Evolutionary conservation across 2,329 filamentous ascomycete genomes (phyloP).

Genomic region (Knufia fluminis): DNA sequence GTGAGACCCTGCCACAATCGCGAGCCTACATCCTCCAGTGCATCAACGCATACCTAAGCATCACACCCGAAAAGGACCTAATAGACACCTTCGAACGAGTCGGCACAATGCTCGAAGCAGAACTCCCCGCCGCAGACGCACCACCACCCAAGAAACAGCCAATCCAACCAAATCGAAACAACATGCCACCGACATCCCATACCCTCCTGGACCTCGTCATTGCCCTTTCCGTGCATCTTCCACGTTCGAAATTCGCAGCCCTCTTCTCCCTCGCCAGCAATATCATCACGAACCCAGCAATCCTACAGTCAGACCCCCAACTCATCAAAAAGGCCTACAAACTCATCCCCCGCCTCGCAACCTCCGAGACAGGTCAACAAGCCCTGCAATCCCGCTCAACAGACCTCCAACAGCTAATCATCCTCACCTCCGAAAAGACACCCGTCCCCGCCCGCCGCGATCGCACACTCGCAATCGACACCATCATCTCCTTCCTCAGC

Average conservation of each 20-base stretch:
- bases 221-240: conserved; percentile 88
- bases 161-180: conserved; percentile 51
- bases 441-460: conserved; percentile 80
- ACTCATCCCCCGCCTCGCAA: conserved; percentile 80
- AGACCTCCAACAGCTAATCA: conserved; percentile 73
- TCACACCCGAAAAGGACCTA: conserved; percentile 68
- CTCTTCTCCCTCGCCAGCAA: conserved; percentile 81
- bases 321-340: conserved; percentile 99
- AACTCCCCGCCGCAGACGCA: conserved; percentile 51
- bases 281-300: conserved; percentile 65
- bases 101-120: conserved; percentile 67
- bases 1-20: conserved; percentile 85
- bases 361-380: conserved; percentile 65
- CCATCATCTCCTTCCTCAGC: conserved; percentile 71
- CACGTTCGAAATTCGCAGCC: conserved; percentile 70
- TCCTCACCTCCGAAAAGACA: conserved; percentile 73
- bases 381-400: conserved; percentile 65
- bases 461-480: conserved; percentile 70
- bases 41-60: conserved; percentile 88
- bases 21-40: conserved; percentile 85
- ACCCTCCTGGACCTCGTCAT: conserved; percentile 96
- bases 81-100: conserved; percentile 84
- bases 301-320: conserved; percentile 59
- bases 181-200: conserved; percentile 84
- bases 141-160: conserved; percentile 58